Percentiles rank a stretch among this genome's conserved stretches.
Conservation (phyloP, 257 asterid species). For the Solanum chmielewskii region DNA sequence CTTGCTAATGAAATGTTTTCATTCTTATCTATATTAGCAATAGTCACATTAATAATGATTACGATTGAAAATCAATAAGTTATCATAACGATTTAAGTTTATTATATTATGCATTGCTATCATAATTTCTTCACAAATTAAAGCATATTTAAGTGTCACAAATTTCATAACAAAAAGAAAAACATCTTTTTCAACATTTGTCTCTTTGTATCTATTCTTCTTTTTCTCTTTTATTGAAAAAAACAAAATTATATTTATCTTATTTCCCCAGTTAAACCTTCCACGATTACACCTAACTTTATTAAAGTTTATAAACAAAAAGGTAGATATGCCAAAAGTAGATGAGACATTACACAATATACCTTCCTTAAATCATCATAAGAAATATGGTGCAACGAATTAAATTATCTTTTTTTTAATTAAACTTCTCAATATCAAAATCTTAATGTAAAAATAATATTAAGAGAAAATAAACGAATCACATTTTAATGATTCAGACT, state of each 20-base stretch:
- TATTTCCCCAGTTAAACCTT: background rate
- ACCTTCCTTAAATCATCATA: background rate
- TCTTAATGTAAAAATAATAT: too few species aligned
- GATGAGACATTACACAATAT: background rate
- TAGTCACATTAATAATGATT: background rate
- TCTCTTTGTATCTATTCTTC: background rate
- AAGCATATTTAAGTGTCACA: background rate
- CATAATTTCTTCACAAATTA: background rate
- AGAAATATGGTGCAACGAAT: background rate
- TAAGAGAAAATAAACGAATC: too few species aligned
- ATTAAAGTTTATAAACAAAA: background rate
- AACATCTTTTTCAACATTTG: background rate
- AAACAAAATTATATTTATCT: background rate
- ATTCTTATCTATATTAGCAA: too few species aligned
- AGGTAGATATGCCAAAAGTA: background rate
- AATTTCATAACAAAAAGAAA: too few species aligned
- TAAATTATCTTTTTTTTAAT: background rate
- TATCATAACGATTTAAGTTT: too few species aligned
- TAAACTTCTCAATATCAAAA: too few species aligned
- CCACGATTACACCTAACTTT: background rate
- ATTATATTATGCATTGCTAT: too few species aligned
- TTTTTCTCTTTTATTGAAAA: background rate
- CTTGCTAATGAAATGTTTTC: background rate
- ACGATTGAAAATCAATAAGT: too few species aligned
- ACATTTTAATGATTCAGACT: rapidly evolving